Evolutionary conservation across 1,139 yeast species (phyloP).

Genomic region (Suhomyces yuchorum): DNA sequence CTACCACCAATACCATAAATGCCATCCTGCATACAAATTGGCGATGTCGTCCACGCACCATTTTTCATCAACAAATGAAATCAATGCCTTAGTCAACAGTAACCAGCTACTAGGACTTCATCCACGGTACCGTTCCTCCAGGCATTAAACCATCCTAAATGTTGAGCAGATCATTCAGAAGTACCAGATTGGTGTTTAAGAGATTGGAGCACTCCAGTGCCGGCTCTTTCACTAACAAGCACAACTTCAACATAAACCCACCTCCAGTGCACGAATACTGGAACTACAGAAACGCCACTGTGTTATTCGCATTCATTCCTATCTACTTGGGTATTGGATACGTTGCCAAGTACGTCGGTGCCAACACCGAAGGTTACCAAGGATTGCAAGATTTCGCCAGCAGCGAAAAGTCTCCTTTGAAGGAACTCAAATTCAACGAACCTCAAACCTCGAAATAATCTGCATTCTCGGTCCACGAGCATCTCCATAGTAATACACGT

Average conservation of each 20-base stretch:
- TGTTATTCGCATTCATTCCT: conserved; percentile 44
- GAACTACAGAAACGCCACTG: conserved; percentile 42
- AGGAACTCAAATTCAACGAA: conserved; percentile 41
- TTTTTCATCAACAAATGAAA: conserved; percentile 12
- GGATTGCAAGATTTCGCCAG: conserved; percentile 41
- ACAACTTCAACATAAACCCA: conserved; percentile 47
- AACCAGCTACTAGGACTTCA: not conserved
- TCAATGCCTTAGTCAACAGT: conserved; percentile 11
- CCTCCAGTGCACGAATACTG: conserved; percentile 54
- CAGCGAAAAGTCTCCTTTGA: conserved; percentile 42
- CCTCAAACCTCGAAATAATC: conserved; percentile 27
- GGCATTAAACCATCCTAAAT: conserved; percentile 16
- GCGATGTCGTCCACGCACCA: conserved; percentile 9
- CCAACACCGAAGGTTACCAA: conserved; percentile 29
- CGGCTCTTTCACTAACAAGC: conserved; percentile 43
- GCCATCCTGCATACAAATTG: conserved; percentile 3
- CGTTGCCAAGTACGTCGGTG: conserved; percentile 36
- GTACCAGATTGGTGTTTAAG: conserved; percentile 25
- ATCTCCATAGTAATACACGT: conserved; percentile 8
- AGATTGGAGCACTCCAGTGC: conserved; percentile 37
- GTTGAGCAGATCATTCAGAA: conserved; percentile 33
- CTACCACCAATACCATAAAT: too few species aligned
- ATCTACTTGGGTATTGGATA: conserved; percentile 39
- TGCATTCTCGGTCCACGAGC: conserved; percentile 5
- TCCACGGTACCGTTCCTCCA: not conserved